A percentile compares a stretch with the other conserved stretches of the same genome.
These are phyloP conservation scores for Phytophthora cactorum DNA, from an alignment of 352 stramenopile species.

Conservation along the genomic window DNA sequence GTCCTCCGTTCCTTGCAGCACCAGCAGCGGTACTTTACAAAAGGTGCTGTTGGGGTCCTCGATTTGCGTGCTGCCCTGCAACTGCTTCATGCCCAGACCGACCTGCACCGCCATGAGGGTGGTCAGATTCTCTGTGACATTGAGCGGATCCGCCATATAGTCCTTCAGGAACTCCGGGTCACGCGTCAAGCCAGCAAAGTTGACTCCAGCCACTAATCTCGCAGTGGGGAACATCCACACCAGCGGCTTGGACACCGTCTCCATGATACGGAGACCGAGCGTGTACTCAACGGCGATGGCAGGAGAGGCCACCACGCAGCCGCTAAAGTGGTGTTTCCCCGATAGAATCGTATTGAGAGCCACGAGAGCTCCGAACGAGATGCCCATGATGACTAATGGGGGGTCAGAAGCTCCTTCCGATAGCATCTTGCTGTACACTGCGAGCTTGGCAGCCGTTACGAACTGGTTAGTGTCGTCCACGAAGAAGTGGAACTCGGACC, in stretches of 20 bases:
- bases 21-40: slow-evolving; percentile 36
- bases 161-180: slow-evolving; percentile 54
- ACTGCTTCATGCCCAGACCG: slow-evolving; percentile 39
- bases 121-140: slow-evolving; percentile 49
- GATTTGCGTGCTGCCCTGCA: slow-evolving; percentile 42
- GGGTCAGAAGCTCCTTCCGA: slow-evolving; percentile 17
- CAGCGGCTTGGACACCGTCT: slow-evolving; percentile 45
- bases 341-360: slow-evolving; percentile 63
- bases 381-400: slow-evolving; percentile 66
- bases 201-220: slow-evolving; percentile 60
- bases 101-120: slow-evolving; percentile 51
- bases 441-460: slow-evolving; percentile 46
- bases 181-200: slow-evolving; percentile 39
- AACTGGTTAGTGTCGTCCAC: slow-evolving; percentile 79
- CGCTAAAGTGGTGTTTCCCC: slow-evolving; percentile 48
- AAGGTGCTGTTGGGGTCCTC: slow-evolving; percentile 36
- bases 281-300: slow-evolving; percentile 72
- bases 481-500: slow-evolving; percentile 64
- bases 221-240: slow-evolving; percentile 51
- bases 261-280: slow-evolving; percentile 48
- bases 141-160: slow-evolving; percentile 63
- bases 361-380: slow-evolving; percentile 73
- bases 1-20: slow-evolving; percentile 56
- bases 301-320: slow-evolving; percentile 57
- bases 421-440: slow-evolving; percentile 46